Conservation (phyloP, 2,329 filamentous ascomycete genomes). For the Apiospora kogelbergensis region DNA sequence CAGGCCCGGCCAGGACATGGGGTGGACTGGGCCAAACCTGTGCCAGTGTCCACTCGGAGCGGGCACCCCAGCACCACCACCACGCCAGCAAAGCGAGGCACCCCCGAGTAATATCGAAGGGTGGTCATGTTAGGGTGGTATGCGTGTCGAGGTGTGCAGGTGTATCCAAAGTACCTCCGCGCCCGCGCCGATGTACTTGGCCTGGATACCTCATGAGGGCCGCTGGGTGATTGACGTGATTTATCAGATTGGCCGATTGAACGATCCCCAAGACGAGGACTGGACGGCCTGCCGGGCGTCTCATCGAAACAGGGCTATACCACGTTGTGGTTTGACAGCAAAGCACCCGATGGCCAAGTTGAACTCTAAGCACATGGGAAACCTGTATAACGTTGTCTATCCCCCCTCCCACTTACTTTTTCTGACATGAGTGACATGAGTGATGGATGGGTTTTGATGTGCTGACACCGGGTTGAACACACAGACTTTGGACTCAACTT, state of each 20-base stretch:
- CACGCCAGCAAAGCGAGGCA: neutral
- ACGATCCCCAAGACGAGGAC: neutral
- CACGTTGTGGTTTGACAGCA: neutral
- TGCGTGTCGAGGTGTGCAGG: conserved; percentile 1
- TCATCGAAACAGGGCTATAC: neutral
- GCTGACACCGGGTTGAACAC: neutral
- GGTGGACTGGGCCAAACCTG: neutral
- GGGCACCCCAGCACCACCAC: neutral
- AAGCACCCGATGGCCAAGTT: neutral
- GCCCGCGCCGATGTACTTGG: neutral
- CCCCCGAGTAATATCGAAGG: neutral
- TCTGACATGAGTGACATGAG: neutral
- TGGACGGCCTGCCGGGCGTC: neutral
- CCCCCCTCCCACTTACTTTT: neutral
- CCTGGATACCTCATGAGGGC: no score
- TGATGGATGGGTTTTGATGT: neutral
- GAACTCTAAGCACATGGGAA: neutral
- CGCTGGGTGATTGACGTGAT: neutral
- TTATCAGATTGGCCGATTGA: conserved; percentile 1
- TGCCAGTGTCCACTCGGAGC: neutral
- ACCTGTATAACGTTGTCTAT: neutral
- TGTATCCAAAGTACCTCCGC: neutral
- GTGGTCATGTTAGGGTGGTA: neutral
- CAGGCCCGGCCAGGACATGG: conserved; percentile 15
- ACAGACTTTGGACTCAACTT: neutral